Evolutionary conservation across 2,329 filamentous ascomycete genomes (phyloP), one percentile per base, ranked within the genome.

Genomic region (Trichophyton benhamiae): DNA sequence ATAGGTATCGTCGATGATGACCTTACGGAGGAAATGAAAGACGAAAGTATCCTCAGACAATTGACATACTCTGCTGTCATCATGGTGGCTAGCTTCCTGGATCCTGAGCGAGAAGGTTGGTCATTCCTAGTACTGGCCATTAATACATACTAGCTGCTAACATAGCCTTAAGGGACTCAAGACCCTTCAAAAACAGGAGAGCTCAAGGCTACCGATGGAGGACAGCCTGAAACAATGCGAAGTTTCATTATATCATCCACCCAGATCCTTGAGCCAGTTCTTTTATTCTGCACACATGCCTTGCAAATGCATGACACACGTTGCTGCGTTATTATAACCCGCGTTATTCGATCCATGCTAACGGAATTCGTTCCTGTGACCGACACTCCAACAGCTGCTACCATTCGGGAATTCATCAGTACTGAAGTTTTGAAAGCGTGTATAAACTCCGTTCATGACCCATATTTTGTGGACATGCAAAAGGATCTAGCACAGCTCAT

Each of bases 401-500:
- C 81, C 6, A 88, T 97, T 64, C 86, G 91, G 59, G 90, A 96
- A 69, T 99, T 91, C 73, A 91, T 97, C 70, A 90, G 86, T 59
- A 85, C 85, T 3, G 88, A 96, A 66, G 89, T 97, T 1, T 82
- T 99, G 58, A 89, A 91, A 76, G 90, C 91, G 0, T 92, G 88
- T 69, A 89, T 96, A 71, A 89, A 87, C 1, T 95, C 89, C 1
- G 84, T 99, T 58, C 89, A 97, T 74, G 94, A 99, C 67, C 87
- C 90, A 0, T 96, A 97, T 74, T 99, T 97, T 74, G 91, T 96
- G 38, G 94, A 99, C 67, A 83, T 95, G 64, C 94, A 99, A 69
- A 92, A 91, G 71, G 91, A 99, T 59, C 81, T 99, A 22, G 92
- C 91, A 0, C 83, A 86, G 22, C 80, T 97, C 42, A 96, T 99